Percentiles rank a stretch among this genome's conserved stretches.
Conservation (phyloP, 1,139 yeast genomes). For the Debaryomyces sp. region DNA sequence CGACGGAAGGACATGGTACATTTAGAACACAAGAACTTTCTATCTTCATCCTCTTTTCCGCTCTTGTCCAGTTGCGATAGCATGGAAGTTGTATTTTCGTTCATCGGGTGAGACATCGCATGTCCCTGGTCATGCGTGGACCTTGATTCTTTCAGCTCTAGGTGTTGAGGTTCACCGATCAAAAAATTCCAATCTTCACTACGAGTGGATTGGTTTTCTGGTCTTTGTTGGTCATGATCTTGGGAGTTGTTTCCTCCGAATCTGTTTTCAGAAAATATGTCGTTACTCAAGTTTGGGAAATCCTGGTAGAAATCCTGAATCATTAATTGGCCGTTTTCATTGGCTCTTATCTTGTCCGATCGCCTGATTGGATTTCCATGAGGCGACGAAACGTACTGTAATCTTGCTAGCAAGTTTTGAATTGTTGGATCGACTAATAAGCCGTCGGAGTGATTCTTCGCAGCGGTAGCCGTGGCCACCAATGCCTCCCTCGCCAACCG, state of each 20-base stretch:
- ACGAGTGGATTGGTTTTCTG: neutral
- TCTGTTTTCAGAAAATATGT: slow-evolving; percentile 29
- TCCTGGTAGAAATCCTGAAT: slow-evolving; percentile 45
- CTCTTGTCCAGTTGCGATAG: slow-evolving; percentile 2
- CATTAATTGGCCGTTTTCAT: slow-evolving; percentile 47
- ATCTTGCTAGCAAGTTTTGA: slow-evolving; percentile 49
- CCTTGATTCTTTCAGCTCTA: slow-evolving; percentile 11
- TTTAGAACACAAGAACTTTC: slow-evolving; percentile 47
- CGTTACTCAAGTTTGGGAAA: slow-evolving; percentile 48
- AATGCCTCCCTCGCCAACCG: slow-evolving; percentile 49
- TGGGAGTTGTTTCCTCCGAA: neutral
- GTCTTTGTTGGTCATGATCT: neutral
- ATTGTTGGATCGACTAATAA: slow-evolving; percentile 55
- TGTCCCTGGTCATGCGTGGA: slow-evolving; percentile 6
- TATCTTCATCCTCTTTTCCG: slow-evolving; percentile 9
- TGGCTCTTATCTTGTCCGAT: slow-evolving; percentile 38
- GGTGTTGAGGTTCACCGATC: slow-evolving; percentile 27
- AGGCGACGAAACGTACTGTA: slow-evolving; percentile 58
- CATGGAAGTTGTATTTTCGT: slow-evolving; percentile 1
- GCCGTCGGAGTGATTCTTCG: slow-evolving; percentile 22
- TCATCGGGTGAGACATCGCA: slow-evolving; percentile 4
- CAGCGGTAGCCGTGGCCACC: slow-evolving; percentile 46
- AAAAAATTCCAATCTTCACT: slow-evolving; percentile 40
- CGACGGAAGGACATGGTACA: slow-evolving; percentile 63
- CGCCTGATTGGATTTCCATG: slow-evolving; percentile 51